phyloP scores from a whole-genome alignment of 2,329 filamentous ascomycete genomes.

The Aspergillus puulaauensis region DNA sequence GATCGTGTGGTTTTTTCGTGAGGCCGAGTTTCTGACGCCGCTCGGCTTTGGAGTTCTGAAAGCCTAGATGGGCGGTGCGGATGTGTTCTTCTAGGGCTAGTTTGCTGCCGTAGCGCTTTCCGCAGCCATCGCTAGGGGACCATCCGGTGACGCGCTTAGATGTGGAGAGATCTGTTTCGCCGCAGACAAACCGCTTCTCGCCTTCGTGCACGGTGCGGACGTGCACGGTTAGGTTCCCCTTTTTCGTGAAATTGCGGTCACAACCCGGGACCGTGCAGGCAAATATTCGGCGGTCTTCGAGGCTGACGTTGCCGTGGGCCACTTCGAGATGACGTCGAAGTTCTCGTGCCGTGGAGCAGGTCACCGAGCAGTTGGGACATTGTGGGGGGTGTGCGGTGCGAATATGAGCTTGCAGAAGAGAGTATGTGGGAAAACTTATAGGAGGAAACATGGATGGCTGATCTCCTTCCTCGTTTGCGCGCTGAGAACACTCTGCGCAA shows the following conservation, averaged over 20 bases:
- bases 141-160: slow-evolving; percentile 63
- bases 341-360: slow-evolving; percentile 65
- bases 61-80: slow-evolving; percentile 75
- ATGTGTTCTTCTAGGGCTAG: slow-evolving; percentile 80
- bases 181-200: slow-evolving; percentile 73
- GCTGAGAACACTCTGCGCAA: slow-evolving; percentile 69
- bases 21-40: slow-evolving; percentile 36
- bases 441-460: slow-evolving; percentile 24
- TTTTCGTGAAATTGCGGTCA: slow-evolving; percentile 74
- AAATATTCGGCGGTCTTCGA: slow-evolving; percentile 65
- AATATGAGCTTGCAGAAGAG: slow-evolving; percentile 71
- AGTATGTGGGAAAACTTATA: slow-evolving; percentile 69
- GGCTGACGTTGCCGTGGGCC: slow-evolving; percentile 61
- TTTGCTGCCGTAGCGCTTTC: slow-evolving; percentile 73
- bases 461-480: slow-evolving; percentile 16
- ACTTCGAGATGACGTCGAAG: slow-evolving; percentile 77
- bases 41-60: slow-evolving; percentile 45
- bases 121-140: slow-evolving; percentile 66
- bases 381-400: slow-evolving; percentile 67
- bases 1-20: slow-evolving; percentile 13
- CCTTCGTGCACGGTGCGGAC: slow-evolving; percentile 75
- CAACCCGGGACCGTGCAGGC: slow-evolving; percentile 69
- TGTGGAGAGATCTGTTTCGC: slow-evolving; percentile 60
- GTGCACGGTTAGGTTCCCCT: slow-evolving; percentile 80
- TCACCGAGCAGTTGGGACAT: slow-evolving; percentile 72